Evolutionary conservation across 2,329 filamentous ascomycete genomes (phyloP), one percentile per base, ranked within the genome.

Genomic region (Beauveria pseudobassiana): DNA sequence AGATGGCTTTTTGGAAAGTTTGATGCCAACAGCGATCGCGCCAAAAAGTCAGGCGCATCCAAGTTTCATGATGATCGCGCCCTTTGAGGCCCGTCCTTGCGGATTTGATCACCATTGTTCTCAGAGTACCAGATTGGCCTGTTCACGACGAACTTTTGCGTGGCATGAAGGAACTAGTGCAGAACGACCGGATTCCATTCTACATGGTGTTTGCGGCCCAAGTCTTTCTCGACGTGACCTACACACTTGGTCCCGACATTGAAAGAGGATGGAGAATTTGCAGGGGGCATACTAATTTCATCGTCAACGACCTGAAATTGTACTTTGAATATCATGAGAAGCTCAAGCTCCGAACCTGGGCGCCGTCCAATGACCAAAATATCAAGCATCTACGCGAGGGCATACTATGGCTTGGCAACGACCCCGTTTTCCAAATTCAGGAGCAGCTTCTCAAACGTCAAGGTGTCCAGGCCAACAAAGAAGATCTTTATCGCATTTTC

Each of bases 161-260:
- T 62, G 49, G 67, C 68, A n/a, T 75, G 18, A 54, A 63, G 43
- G 65, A 67, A 8, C 69, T 69, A 65, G 61, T 64, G 52, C 64
- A 68, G 49, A 72, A 67, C 8, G 70, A 70, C 49, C 63, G 64
- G 24, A 60, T 71, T 22, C 64, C 55, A 26, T 53, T 72, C 6
- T 70, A 67, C 61, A 63, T 73, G 40, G 69, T 61, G n/a, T 74
- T 75, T 54, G 71, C 69, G 5, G 59, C 66, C 10, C 70, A 73
- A 51, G 63, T 73, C 20, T 67, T 71, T 24, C 69, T 76, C 8
- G 72, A 75, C 56, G 68, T 56, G 24, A 56, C 53, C n/a, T 46
- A 56, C 7, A 22, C 42, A 28, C 40, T 56, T 14, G 53, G 53
- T 3, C 40, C 53, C 2, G 40, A 14, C n/a, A 40, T 56, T 30